These are phyloP conservation scores for Calonectria pseudoreteaudii DNA, from an alignment of 2,329 filamentous ascomycete species.

Conservation along the genomic window DNA sequence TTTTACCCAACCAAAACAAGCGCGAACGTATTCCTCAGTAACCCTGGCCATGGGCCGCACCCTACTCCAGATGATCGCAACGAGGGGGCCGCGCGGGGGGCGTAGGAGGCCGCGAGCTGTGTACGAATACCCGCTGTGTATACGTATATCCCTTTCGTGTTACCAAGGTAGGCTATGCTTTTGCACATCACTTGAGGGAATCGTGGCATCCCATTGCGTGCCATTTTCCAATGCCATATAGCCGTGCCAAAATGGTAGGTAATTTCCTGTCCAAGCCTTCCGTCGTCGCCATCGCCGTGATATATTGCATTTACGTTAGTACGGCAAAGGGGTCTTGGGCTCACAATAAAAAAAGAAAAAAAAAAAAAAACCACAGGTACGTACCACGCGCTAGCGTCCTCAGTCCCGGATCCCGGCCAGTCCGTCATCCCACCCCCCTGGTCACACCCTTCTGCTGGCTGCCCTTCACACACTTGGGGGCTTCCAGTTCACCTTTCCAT, in stretches of 20 bases:
- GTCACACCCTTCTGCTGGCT: neutral
- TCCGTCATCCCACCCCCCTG: conserved; percentile 16
- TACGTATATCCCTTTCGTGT: conserved; percentile 1
- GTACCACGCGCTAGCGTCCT: neutral
- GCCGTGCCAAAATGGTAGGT: neutral
- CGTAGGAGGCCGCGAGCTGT: neutral
- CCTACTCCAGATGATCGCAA: conserved; percentile 18
- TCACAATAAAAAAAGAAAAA: conserved; percentile 1
- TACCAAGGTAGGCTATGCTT: neutral
- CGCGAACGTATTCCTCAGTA: neutral
- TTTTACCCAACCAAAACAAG: conserved; percentile 4
- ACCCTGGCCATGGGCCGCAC: conserved; percentile 2
- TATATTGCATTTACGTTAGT: conserved; percentile 33
- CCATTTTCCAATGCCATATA: conserved; percentile 14
- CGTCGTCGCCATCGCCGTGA: conserved; percentile 33
- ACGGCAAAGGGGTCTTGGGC: neutral
- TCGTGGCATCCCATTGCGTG: conserved; percentile 5
- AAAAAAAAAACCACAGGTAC: neutral
- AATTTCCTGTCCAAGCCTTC: conserved; percentile 8
- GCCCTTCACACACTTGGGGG: neutral
- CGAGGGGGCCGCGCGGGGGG: conserved; percentile 11
- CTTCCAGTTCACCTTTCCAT: conserved; percentile 4
- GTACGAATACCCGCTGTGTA: neutral
- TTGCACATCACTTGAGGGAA: neutral
- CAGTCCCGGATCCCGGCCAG: conserved; percentile 12